Conservation (phyloP, 2,329 filamentous ascomycete genomes). For the Sporothrix brasiliensis region DNA sequence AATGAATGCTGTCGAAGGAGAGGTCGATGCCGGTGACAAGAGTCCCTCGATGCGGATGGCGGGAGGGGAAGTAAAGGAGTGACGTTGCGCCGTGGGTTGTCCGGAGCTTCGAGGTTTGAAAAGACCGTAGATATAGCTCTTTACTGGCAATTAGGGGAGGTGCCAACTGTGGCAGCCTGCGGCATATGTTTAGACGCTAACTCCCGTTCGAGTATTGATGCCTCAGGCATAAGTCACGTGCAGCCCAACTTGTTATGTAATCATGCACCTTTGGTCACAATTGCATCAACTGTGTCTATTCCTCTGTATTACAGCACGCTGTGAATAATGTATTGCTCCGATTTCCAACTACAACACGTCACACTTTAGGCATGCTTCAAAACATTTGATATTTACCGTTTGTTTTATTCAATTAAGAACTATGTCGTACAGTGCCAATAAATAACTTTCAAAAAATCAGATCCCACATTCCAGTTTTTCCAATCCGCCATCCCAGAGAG, state of each 20-base stretch:
- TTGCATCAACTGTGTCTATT: too few relatives aligned
- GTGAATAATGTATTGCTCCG: background rate
- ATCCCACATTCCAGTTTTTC: slow-evolving; percentile 17
- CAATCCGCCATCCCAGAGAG: slow-evolving; percentile 21
- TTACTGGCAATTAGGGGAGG: slow-evolving; percentile 23
- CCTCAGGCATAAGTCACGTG: slow-evolving; percentile 35
- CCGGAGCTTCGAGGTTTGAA: slow-evolving; percentile 30
- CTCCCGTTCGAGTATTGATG: background rate
- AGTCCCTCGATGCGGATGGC: slow-evolving; percentile 8
- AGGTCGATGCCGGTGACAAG: slow-evolving; percentile 12
- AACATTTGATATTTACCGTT: background rate
- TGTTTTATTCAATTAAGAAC: background rate
- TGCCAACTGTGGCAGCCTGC: slow-evolving; percentile 32
- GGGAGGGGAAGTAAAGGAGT: slow-evolving; percentile 22
- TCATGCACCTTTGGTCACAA: background rate
- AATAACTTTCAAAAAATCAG: slow-evolving; percentile 3
- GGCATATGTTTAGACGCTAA: slow-evolving; percentile 35
- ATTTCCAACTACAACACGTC: background rate
- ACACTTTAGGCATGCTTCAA: background rate
- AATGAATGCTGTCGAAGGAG: background rate
- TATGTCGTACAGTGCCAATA: background rate
- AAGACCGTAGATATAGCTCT: slow-evolving; percentile 31
- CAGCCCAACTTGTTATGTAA: slow-evolving; percentile 1
- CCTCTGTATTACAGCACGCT: too few relatives aligned
- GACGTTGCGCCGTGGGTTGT: slow-evolving; percentile 31